phyloP scores from a whole-genome alignment of 1,139 yeast genomes.

The Pneumocystis carinii region DNA sequence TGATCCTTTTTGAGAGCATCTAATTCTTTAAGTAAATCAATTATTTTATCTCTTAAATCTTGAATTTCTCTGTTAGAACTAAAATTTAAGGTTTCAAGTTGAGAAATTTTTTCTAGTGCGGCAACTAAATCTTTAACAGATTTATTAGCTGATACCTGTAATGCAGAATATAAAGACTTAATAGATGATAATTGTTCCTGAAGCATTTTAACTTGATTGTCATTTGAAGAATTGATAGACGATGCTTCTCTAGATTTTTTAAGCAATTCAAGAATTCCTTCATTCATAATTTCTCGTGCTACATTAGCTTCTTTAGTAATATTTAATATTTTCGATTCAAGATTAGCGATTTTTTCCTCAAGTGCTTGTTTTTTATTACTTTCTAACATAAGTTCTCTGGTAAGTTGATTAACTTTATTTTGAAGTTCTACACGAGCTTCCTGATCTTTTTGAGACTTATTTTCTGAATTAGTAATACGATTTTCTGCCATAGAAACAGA shows the following conservation, averaged over 20 bases:
- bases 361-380: background rate
- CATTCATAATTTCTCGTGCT: background rate
- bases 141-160: background rate
- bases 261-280: background rate
- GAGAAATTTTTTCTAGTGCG: constrained; percentile 4
- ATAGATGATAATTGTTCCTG: background rate
- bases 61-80: constrained; percentile 1
- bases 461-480: background rate
- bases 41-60: constrained; percentile 4
- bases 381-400: background rate
- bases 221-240: background rate
- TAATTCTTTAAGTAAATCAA: constrained; percentile 3
- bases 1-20: constrained; percentile 5
- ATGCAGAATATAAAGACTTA: background rate
- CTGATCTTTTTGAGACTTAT: background rate
- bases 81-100: constrained; percentile 2
- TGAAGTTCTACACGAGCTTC: background rate
- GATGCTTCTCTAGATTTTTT: background rate
- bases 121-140: constrained; percentile 3
- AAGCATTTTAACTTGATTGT: background rate
- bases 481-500: background rate
- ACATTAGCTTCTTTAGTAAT: background rate
- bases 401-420: background rate
- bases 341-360: background rate
- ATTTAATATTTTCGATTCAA: background rate